Conservation (phyloP, 352 stramenopile genomes). For the Phytophthora pluvialis region DNA sequence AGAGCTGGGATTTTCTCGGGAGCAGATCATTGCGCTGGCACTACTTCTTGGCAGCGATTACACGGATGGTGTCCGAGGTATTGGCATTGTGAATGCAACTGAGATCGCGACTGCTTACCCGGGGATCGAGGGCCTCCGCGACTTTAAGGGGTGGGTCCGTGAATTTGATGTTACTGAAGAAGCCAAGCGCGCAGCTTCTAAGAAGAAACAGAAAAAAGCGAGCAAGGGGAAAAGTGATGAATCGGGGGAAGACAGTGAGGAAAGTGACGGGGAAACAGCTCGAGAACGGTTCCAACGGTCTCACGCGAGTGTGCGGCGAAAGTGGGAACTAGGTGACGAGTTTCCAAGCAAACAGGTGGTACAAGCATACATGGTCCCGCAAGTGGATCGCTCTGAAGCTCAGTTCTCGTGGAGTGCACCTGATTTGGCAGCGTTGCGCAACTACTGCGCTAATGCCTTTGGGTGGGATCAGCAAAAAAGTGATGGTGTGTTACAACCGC, state of each 20-base stretch:
- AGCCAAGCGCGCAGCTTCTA: slow-evolving; percentile 40
- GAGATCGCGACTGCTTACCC: slow-evolving; percentile 86
- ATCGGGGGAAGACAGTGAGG: slow-evolving; percentile 22
- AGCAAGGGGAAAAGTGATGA: slow-evolving; percentile 41
- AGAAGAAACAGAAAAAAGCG: slow-evolving; percentile 62
- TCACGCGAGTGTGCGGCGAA: slow-evolving; percentile 88
- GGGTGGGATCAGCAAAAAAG: slow-evolving; percentile 94
- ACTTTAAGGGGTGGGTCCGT: slow-evolving; percentile 81
- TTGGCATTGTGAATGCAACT: slow-evolving; percentile 86
- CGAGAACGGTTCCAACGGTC: slow-evolving; percentile 91
- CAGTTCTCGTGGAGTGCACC: slow-evolving; percentile 94
- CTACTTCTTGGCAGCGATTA: slow-evolving; percentile 98
- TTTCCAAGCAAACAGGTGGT: slow-evolving; percentile 95
- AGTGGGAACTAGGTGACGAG: slow-evolving; percentile 93
- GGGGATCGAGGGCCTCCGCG: slow-evolving; percentile 85
- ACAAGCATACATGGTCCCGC: slow-evolving; percentile 94
- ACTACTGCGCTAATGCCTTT: slow-evolving; percentile 90
- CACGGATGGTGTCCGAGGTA: slow-evolving; percentile 78
- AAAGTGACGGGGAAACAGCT: slow-evolving; percentile 52
- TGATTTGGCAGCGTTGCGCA: slow-evolving; percentile 85
- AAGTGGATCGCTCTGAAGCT: slow-evolving; percentile 81
- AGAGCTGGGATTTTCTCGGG: slow-evolving; percentile 92
- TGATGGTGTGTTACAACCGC: slow-evolving; percentile 89
- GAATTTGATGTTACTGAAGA: slow-evolving; percentile 70
- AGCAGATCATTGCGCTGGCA: slow-evolving; percentile 92